phyloP scores from a whole-genome alignment of 306 rosid species.

The Vigna radiata region DNA sequence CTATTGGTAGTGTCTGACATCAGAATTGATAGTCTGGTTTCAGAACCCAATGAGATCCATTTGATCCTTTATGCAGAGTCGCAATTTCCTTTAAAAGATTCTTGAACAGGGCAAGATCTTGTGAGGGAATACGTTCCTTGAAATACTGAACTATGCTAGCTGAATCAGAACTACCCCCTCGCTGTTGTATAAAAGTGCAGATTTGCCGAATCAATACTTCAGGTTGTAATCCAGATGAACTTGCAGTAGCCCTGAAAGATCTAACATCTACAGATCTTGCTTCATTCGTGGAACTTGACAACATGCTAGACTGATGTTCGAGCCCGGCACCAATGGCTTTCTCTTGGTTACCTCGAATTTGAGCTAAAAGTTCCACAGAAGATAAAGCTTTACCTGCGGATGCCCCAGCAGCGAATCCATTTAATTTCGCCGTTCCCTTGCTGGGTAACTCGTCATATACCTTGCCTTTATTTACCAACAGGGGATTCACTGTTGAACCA shows the following conservation, averaged over 20 bases:
- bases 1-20: constrained; percentile 64
- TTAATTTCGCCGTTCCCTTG: constrained; percentile 53
- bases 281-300: constrained; percentile 51
- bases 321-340: constrained; percentile 75
- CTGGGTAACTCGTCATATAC: constrained; percentile 55
- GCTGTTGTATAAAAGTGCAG: constrained; percentile 81
- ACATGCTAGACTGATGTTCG: constrained; percentile 58
- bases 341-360: constrained; percentile 77
- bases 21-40: constrained; percentile 79
- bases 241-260: constrained; percentile 61
- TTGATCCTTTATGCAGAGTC: constrained; percentile 61
- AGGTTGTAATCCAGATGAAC: constrained; percentile 66
- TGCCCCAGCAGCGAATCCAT: constrained; percentile 77
- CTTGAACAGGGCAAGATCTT: constrained; percentile 90
- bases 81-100: constrained; percentile 95
- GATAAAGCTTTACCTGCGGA: constrained; percentile 86
- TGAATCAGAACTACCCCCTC: constrained; percentile 75
- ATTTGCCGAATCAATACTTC: constrained; percentile 84
- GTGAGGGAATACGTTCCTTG: constrained; percentile 74
- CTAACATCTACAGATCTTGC: constrained; percentile 54
- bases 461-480: constrained; percentile 54
- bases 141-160: constrained; percentile 82
- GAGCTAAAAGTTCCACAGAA: constrained; percentile 77
- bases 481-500: constrained; percentile 78
- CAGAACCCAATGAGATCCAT: constrained; percentile 79